phyloP scores from a whole-genome alignment of 2,329 filamentous ascomycete species.

The Tolypocladium ovalisporum region DNA sequence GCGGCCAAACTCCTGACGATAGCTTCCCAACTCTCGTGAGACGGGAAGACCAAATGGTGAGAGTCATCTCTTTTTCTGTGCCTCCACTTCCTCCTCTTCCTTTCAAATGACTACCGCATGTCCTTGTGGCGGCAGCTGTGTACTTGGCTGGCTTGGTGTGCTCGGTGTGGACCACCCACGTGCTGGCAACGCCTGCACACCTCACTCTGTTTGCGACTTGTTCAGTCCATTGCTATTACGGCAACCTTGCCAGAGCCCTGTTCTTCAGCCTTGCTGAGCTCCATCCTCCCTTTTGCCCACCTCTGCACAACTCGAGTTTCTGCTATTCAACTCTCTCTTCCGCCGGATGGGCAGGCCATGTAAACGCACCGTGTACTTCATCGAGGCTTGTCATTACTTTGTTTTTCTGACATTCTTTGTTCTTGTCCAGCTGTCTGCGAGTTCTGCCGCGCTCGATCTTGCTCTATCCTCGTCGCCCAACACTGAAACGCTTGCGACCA shows the following conservation, averaged over 20 bases:
- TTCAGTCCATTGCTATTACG: not conserved
- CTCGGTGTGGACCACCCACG: not conserved
- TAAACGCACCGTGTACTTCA: not conserved
- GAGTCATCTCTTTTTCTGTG: conserved; percentile 7
- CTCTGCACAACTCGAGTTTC: not conserved
- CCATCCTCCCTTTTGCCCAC: not conserved
- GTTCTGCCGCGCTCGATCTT: conserved; percentile 71
- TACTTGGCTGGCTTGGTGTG: not conserved
- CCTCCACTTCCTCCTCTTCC: not conserved
- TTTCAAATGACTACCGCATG: not conserved
- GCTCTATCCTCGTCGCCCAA: conserved; percentile 58
- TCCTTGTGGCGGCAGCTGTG: not conserved
- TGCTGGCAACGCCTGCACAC: not conserved
- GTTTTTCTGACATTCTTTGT: conserved; percentile 19
- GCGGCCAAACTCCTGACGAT: conserved; percentile 58
- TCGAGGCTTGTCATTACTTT: conserved; percentile 10
- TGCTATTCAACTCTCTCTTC: not conserved
- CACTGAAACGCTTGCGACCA: conserved; percentile 36
- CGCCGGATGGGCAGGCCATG: not conserved
- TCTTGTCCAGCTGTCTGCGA: conserved; percentile 59
- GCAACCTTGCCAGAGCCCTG: not conserved
- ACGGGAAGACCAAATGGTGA: conserved; percentile 47
- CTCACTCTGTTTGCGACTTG: not conserved
- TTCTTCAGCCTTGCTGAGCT: not conserved
- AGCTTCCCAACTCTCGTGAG: conserved; percentile 77